A percentile compares a stretch with the other conserved stretches of the same genome.
These are phyloP conservation scores for Chalciporus sp. DNA, from an alignment of 1,284 basidiomycete genomes.

Conservation along the genomic window DNA sequence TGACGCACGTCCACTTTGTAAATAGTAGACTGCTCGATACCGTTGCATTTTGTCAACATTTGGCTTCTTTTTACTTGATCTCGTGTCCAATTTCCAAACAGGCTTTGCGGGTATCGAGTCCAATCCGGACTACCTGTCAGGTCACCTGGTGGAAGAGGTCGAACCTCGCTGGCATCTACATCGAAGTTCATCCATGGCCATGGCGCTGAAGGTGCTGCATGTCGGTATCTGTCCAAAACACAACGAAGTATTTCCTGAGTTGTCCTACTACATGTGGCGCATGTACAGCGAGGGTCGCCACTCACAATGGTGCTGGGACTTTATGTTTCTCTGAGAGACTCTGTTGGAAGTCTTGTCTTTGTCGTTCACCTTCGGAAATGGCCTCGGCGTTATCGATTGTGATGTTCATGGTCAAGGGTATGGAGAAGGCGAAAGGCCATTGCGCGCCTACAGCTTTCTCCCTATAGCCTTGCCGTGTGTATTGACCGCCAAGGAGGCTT, in stretches of 20 bases:
- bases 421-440: background rate
- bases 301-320: constrained; percentile 34
- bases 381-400: constrained; percentile 13
- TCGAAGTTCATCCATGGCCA: constrained; percentile 43
- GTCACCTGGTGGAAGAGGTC: constrained; percentile 11
- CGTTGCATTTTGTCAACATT: constrained; percentile 28
- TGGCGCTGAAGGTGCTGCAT: constrained; percentile 39
- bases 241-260: background rate
- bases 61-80: constrained; percentile 45
- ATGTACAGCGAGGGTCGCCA: background rate
- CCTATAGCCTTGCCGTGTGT: background rate
- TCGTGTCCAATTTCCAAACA: constrained; percentile 55
- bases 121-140: constrained; percentile 21
- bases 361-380: background rate
- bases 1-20: constrained; percentile 45
- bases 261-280: background rate
- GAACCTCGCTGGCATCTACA: constrained; percentile 28
- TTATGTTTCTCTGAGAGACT: constrained; percentile 20
- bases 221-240: constrained; percentile 30
- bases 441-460: background rate
- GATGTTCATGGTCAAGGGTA: constrained; percentile 16
- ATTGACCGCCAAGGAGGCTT: no score
- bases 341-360: constrained; percentile 11
- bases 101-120: constrained; percentile 47
- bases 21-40: constrained; percentile 36